These are phyloP conservation scores for Achaetomium macrosporum DNA, from an alignment of 2,329 filamentous ascomycete genomes.

Conservation along the genomic window DNA sequence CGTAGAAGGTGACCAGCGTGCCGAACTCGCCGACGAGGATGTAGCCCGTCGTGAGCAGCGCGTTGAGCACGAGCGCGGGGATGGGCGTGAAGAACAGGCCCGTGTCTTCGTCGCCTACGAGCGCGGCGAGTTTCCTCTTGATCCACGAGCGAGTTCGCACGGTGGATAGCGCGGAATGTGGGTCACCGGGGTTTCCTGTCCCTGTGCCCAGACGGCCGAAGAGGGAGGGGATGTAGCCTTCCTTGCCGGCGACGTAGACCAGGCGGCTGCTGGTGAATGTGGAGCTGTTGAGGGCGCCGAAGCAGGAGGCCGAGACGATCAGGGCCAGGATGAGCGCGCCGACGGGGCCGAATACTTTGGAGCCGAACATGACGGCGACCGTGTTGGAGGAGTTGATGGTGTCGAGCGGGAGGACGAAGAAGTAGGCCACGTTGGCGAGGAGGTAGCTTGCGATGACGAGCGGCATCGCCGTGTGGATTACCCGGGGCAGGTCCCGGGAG, in stretches of 20 bases:
- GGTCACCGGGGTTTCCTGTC: constrained; percentile 28
- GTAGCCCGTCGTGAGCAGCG: constrained; percentile 66
- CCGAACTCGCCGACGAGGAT: constrained; percentile 83
- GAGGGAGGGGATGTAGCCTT: constrained; percentile 80
- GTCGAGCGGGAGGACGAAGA: constrained; percentile 78
- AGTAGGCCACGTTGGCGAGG: constrained; percentile 87
- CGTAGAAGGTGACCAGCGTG: constrained; percentile 93
- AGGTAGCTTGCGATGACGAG: constrained; percentile 87
- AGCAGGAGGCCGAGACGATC: constrained; percentile 84
- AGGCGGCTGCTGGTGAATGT: constrained; percentile 90
- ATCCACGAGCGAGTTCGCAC: constrained; percentile 50
- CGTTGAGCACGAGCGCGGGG: constrained; percentile 81
- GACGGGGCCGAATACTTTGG: constrained; percentile 77
- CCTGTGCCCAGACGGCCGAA: constrained; percentile 71
- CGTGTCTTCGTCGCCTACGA: constrained; percentile 69
- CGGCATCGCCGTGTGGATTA: constrained; percentile 95
- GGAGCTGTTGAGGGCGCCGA: constrained; percentile 89
- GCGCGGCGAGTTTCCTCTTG: constrained; percentile 51
- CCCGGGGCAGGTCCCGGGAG: constrained; percentile 78
- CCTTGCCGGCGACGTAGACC: constrained; percentile 89
- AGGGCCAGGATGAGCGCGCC: constrained; percentile 82
- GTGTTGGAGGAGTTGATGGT: constrained; percentile 86
- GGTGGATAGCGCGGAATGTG: constrained; percentile 36
- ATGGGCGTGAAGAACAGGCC: constrained; percentile 92
- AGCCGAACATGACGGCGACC: constrained; percentile 90